Base-by-base conservation (phyloP, 2,329 filamentous ascomycete species). In the Ophiostoma ulmi region DNA sequence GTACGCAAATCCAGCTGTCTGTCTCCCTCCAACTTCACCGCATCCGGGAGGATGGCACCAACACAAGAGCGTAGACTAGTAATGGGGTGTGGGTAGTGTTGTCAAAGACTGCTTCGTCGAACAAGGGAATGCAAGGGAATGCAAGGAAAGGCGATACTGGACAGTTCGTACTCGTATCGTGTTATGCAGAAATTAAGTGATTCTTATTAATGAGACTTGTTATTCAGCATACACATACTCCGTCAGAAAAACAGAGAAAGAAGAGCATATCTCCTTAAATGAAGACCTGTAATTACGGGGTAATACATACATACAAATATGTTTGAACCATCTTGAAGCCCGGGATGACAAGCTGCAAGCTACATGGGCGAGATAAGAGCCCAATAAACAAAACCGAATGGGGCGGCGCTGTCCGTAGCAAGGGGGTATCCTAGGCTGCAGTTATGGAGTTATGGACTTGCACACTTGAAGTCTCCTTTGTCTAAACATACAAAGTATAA, bases 331-430 rank as follows among this genome's bases (percentile, higher is more conserved):
- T 38, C 7, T 65, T 20, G 35, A 65, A 38, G 36, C 35, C 20
- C 36, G 36, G 31, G 31, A 64, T 35, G 17, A n/a, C 26, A 26
- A 63, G 26, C 22, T 58, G 22, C 26, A 52, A 58, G 67, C 67
- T 68, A 6, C 44, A 48, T 63, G 67, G 36, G 52, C 67, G 67
- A 22, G 52, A 69, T n/a, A 36, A 63, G 35, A n/a, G 20, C 55
- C 20, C 20, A 20, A 22, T n/a, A 65, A 39, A 39, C 10, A 22
- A 38, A 39, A 65, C 17, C 36, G 36, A 65, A 39, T 65, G 63
- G 63, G 41, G 44, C 39, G 39, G 58, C 63, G 63, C 44, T 20
- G 44, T 68, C 55, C 65, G 39, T 38, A 20, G 41, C 38, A 70
- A 38, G 39, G 70, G 66, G 55, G 58, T 35, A 31, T 36, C 64